Evolutionary conservation across 108 stramenopile genomes (phyloP).

Genomic region (Mediolabrus comicus): DNA sequence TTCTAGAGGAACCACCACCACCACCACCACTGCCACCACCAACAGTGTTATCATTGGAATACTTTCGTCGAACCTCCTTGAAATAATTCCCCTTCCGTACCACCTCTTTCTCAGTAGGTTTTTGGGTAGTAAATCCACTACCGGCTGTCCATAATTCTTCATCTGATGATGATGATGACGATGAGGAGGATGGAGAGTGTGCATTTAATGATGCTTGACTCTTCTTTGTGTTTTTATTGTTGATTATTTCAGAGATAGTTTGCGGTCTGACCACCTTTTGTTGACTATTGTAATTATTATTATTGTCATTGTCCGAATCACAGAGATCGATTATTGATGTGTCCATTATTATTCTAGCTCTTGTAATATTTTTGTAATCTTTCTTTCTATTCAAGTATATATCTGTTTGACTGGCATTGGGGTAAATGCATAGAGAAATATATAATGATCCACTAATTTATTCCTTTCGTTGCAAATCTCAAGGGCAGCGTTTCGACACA

Average conservation of each 20-base stretch:
- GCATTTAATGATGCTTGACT: background rate
- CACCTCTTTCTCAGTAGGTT: background rate
- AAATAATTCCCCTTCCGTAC: conserved; percentile 21
- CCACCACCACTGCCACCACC: background rate
- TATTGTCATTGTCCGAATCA: conserved; percentile 24
- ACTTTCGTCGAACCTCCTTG: conserved; percentile 17
- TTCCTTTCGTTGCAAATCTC: too few relatives aligned
- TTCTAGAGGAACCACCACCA: background rate
- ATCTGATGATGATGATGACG: conserved; percentile 22
- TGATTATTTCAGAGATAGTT: too few relatives aligned
- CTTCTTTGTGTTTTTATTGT: background rate
- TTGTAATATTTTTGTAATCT: too few relatives aligned
- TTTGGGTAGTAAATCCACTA: background rate
- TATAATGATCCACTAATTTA: too few relatives aligned
- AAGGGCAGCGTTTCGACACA: too few relatives aligned
- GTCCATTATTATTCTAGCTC: too few relatives aligned
- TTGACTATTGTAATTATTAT: background rate
- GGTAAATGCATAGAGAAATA: too few relatives aligned
- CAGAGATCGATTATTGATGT: conserved; percentile 29
- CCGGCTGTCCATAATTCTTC: conserved; percentile 14
- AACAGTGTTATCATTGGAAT: background rate
- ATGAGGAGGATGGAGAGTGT: conserved; percentile 16
- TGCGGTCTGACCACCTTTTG: too few relatives aligned
- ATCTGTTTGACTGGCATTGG: too few relatives aligned
- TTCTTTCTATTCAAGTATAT: too few relatives aligned